These are phyloP conservation scores for Suillus occidentalis DNA, from an alignment of 768 basidiomycete genomes.

Conservation along the genomic window DNA sequence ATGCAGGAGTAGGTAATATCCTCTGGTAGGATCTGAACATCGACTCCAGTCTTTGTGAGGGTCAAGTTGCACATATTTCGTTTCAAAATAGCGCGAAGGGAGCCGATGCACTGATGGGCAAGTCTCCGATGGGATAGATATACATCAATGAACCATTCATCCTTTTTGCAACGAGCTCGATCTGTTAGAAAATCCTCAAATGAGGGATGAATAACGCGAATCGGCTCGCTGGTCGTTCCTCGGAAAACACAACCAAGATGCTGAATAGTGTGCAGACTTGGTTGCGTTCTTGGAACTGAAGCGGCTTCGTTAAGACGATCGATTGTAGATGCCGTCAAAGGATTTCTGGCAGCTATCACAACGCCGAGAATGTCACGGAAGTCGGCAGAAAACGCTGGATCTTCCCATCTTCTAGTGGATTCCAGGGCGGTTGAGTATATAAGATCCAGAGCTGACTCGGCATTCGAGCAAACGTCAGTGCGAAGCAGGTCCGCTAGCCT, in stretches of 20 bases:
- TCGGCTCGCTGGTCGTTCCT: conserved; percentile 25
- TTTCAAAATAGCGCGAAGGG: conserved; percentile 17
- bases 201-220: conserved; percentile 34
- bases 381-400: conserved; percentile 27
- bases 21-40: conserved; percentile 21
- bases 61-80: conserved; percentile 27
- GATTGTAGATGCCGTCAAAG: conserved; percentile 24
- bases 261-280: conserved; percentile 30
- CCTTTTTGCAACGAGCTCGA: conserved; percentile 25
- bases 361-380: conserved; percentile 34
- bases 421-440: conserved; percentile 33
- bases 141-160: conserved; percentile 31
- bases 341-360: conserved; percentile 29
- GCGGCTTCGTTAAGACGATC: conserved; percentile 25
- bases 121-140: conserved; percentile 19
- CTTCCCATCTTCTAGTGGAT: conserved; percentile 31
- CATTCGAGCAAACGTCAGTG: conserved; percentile 21
- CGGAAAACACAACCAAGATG: conserved; percentile 28
- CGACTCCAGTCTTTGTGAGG: conserved; percentile 17
- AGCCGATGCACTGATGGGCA: conserved; percentile 26
- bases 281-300: conserved; percentile 18
- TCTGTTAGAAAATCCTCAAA: conserved; percentile 36
- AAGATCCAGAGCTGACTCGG: conserved; percentile 28
- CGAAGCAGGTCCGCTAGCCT: conserved; percentile 26
- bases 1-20: conserved; percentile 26